Percentiles rank a stretch among this genome's conserved stretches.
Evolutionary conservation across 75 land plant species (phyloP).

Genomic region (Pinus albicaulis): DNA sequence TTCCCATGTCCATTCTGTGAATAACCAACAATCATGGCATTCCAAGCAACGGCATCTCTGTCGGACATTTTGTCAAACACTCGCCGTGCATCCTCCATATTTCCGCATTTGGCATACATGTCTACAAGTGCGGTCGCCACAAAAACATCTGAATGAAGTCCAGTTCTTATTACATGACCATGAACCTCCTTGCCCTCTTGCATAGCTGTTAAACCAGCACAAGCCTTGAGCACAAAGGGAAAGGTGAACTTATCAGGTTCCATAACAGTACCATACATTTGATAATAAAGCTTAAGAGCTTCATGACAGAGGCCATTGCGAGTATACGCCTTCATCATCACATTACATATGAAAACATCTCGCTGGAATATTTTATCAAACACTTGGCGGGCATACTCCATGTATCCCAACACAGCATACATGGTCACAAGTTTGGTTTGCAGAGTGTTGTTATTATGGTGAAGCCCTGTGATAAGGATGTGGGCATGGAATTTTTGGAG

Average conservation of each 20-base stretch:
- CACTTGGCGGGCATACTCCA: not conserved
- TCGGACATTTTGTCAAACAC: slow-evolving; percentile 31
- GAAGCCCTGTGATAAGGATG: too few species aligned
- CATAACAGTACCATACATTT: slow-evolving; percentile 15
- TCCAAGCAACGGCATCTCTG: slow-evolving; percentile 32
- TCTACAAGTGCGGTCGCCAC: slow-evolving; percentile 34
- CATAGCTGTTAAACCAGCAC: slow-evolving; percentile 8
- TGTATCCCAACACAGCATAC: not conserved
- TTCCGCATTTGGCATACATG: slow-evolving; percentile 33
- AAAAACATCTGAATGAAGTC: slow-evolving; percentile 25
- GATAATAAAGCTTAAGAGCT: slow-evolving; percentile 23
- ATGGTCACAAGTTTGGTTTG: not conserved
- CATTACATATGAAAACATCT: slow-evolving; percentile 27
- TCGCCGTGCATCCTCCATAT: slow-evolving; percentile 8
- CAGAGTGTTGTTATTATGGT: too few species aligned
- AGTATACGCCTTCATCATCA: slow-evolving; percentile 39
- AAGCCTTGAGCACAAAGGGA: slow-evolving; percentile 30
- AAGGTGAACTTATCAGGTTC: slow-evolving; percentile 26
- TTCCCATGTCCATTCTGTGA: slow-evolving; percentile 9
- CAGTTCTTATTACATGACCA: slow-evolving; percentile 3
- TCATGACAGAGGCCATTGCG: slow-evolving; percentile 14
- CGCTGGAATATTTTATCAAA: not conserved
- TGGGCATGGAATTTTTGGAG: too few species aligned
- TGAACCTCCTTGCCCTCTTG: slow-evolving; percentile 27
- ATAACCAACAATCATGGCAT: slow-evolving; percentile 23